Conservation (phyloP, 2,329 filamentous ascomycete species). For the Xylaria hypoxylon region DNA sequence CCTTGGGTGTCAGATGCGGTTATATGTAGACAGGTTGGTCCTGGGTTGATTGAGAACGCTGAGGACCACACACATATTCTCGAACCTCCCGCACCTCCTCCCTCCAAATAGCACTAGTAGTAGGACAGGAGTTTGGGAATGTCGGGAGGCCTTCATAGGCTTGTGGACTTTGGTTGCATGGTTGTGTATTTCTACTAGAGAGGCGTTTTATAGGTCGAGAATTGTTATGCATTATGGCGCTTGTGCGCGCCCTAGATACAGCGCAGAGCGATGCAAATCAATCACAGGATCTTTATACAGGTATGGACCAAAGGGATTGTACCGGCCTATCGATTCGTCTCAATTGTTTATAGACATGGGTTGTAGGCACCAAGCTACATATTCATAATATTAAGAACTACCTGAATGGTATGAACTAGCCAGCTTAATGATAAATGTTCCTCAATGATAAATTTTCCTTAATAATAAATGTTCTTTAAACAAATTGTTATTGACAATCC, state of each 20-base stretch:
- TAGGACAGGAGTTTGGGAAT: background rate
- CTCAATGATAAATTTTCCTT: too few species aligned
- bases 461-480: background rate
- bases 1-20: constrained; percentile 88
- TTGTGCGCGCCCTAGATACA: constrained; percentile 28
- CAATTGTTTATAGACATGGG: constrained; percentile 40
- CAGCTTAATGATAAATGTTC: background rate
- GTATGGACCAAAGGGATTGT: constrained; percentile 42
- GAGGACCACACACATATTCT: constrained; percentile 86
- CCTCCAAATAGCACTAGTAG: constrained; percentile 45
- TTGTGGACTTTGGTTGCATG: constrained; percentile 18
- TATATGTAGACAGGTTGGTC: constrained; percentile 82
- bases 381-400: background rate
- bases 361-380: constrained; percentile 8
- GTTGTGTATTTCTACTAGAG: constrained; percentile 22
- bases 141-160: background rate
- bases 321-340: background rate
- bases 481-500: background rate
- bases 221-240: constrained; percentile 14
- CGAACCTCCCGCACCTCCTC: constrained; percentile 72
- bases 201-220: constrained; percentile 30
- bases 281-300: constrained; percentile 41
- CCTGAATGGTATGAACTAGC: background rate
- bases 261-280: constrained; percentile 43
- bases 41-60: constrained; percentile 76